Evolutionary conservation across 2,329 filamentous ascomycete genomes (phyloP).

Genomic region (Cercospora zeae-maydis): DNA sequence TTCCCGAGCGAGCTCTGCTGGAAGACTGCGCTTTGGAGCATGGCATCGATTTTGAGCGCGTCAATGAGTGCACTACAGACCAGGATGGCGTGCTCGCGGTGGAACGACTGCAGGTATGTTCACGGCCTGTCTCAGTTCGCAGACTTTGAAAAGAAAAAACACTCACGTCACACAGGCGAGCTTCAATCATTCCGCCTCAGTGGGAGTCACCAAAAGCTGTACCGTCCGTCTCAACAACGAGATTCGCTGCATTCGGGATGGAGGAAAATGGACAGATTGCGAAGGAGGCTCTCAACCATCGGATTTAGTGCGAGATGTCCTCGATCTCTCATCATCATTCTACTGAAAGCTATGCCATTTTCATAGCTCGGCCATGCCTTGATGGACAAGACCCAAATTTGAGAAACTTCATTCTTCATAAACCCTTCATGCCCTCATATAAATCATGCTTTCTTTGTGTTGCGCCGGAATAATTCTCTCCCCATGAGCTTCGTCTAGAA

Average conservation of each 20-base stretch:
- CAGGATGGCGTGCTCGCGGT: constrained; percentile 71
- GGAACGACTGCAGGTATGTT: constrained; percentile 32
- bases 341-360: constrained; percentile 5
- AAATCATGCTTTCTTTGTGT: constrained; percentile 9
- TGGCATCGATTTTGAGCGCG: constrained; percentile 72
- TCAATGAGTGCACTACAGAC: constrained; percentile 77
- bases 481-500: not conserved
- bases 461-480: not conserved
- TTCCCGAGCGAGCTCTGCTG: constrained; percentile 74
- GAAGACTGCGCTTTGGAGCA: constrained; percentile 88
- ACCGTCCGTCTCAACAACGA: constrained; percentile 66
- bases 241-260: constrained; percentile 80
- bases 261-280: constrained; percentile 75
- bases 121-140: too few relatives aligned
- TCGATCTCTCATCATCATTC: constrained; percentile 18
- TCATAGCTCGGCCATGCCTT: not conserved
- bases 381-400: not conserved
- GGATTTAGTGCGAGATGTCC: constrained; percentile 71
- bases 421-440: constrained; percentile 11
- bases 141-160: not conserved
- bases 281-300: constrained; percentile 63
- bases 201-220: constrained; percentile 47
- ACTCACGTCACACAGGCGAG: constrained; percentile 51
- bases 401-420: not conserved
- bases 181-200: constrained; percentile 57